Evolutionary conservation across 1,139 yeast species (phyloP).

Genomic region (Taphrina populina): DNA sequence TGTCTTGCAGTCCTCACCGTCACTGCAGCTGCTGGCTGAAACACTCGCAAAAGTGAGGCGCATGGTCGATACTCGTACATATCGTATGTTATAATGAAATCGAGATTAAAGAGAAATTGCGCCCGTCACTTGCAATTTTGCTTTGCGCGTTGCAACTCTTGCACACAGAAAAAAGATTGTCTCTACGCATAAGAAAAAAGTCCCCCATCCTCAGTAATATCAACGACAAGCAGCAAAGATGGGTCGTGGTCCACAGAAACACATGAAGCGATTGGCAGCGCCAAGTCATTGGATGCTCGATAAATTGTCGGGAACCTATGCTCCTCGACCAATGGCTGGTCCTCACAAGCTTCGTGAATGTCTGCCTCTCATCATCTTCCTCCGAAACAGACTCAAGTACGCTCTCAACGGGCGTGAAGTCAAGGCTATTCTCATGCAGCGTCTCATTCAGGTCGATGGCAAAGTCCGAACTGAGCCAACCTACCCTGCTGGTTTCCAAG

Average conservation of each 20-base stretch:
- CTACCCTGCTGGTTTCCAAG: constrained; percentile 99
- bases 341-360: constrained; percentile 99
- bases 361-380: constrained; percentile 93
- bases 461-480: constrained; percentile 99
- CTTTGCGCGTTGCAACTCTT: too few relatives aligned
- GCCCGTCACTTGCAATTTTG: too few relatives aligned
- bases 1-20: too few relatives aligned
- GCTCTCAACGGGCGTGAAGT: constrained; percentile 99
- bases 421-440: constrained; percentile 98
- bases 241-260: constrained; percentile 62
- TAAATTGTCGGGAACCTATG: constrained; percentile 99
- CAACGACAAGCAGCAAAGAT: constrained; percentile 9
- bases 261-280: constrained; percentile 96
- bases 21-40: too few relatives aligned
- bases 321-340: constrained; percentile 99
- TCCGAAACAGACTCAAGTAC: constrained; percentile 99
- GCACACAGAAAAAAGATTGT: too few relatives aligned
- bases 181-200: too few relatives aligned
- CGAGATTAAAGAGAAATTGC: too few relatives aligned
- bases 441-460: constrained; percentile 98
- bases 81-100: too few relatives aligned
- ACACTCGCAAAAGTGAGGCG: too few relatives aligned
- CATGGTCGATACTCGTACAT: too few relatives aligned
- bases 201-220: too few relatives aligned
- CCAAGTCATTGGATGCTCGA: constrained; percentile 99